A percentile compares a stretch with the other conserved stretches of the same genome.
These are phyloP conservation scores for Ophiocordyceps camponoti-saundersi DNA, from an alignment of 2,329 filamentous ascomycete genomes.

Conservation along the genomic window DNA sequence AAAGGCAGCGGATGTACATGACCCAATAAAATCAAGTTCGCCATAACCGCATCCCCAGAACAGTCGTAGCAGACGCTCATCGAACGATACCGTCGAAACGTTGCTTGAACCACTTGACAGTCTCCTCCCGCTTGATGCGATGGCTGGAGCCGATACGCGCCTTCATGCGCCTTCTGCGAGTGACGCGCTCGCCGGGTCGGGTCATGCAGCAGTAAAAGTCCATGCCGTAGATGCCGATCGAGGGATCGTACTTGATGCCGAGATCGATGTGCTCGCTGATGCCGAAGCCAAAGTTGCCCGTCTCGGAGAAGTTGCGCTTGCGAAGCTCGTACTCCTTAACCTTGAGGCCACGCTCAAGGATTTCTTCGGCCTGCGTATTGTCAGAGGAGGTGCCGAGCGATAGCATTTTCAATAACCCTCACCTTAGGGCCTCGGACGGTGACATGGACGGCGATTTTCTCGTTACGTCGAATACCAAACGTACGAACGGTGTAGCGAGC, in stretches of 20 bases:
- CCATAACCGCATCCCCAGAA: constrained; percentile 22
- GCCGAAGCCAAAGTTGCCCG: constrained; percentile 99
- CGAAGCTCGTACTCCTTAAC: constrained; percentile 99
- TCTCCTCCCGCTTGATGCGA: constrained; percentile 89
- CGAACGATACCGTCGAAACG: constrained; percentile 98
- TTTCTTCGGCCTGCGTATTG: constrained; percentile 71
- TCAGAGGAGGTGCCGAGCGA: constrained; percentile 7
- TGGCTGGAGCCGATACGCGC: constrained; percentile 72
- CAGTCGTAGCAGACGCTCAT: constrained; percentile 39
- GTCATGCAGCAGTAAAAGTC: constrained; percentile 99
- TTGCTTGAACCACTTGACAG: constrained; percentile 83
- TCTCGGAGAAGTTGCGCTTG: constrained; percentile 99
- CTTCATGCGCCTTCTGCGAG: constrained; percentile 84
- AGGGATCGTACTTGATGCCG: constrained; percentile 99
- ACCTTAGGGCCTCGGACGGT: constrained; percentile 89
- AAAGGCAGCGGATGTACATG: constrained; percentile 28
- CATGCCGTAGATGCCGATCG: constrained; percentile 99
- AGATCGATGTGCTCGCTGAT: constrained; percentile 99
- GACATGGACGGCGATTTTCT: constrained; percentile 99
- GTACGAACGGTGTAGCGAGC: constrained; percentile 99
- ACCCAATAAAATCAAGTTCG: constrained; percentile 19
- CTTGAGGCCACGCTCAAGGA: constrained; percentile 99
- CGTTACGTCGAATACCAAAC: constrained; percentile 99
- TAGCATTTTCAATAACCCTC: constrained; percentile 5
- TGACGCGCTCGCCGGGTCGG: constrained; percentile 94